Conservation (phyloP, 2,329 filamentous ascomycete species). For the Corinectria fuckeliana region DNA sequence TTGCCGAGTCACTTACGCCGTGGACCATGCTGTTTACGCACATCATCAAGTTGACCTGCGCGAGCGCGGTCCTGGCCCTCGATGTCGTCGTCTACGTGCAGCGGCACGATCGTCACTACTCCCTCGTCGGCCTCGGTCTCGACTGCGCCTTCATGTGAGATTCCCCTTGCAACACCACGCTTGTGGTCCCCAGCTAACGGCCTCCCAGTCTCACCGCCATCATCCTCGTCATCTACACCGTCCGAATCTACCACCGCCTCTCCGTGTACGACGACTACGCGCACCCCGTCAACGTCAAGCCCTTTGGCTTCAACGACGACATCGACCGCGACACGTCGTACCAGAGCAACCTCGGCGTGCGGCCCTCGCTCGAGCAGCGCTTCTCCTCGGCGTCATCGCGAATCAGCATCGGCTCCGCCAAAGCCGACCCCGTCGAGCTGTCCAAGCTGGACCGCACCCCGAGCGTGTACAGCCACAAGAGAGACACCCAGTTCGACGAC, state of each 20-base stretch:
- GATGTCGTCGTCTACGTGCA: slow-evolving; percentile 59
- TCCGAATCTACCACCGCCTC: slow-evolving; percentile 55
- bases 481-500: slow-evolving; percentile 56
- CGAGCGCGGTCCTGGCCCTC: slow-evolving; percentile 54
- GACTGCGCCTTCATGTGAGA: slow-evolving; percentile 58
- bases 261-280: slow-evolving; percentile 58
- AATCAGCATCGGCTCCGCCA: slow-evolving; percentile 39
- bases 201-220: slow-evolving; percentile 46
- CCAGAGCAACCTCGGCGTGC: slow-evolving; percentile 24
- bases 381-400: slow-evolving; percentile 37
- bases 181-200: slow-evolving; percentile 8
- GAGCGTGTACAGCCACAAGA: slow-evolving; percentile 51
- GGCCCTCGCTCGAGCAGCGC: slow-evolving; percentile 38
- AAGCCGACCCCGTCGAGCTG: slow-evolving; percentile 31
- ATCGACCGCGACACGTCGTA: slow-evolving; percentile 38
- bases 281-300: slow-evolving; percentile 56
- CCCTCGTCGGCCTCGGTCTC: slow-evolving; percentile 55
- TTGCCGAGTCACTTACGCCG: slow-evolving; percentile 59
- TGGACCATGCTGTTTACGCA: slow-evolving; percentile 61
- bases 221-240: slow-evolving; percentile 54
- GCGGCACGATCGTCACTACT: slow-evolving; percentile 54
- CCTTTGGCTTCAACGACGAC: slow-evolving; percentile 52
- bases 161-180: neutral
- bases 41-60: slow-evolving; percentile 56
- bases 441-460: slow-evolving; percentile 33